Evolutionary conservation across 106 monocot genomes (phyloP), one percentile per base, ranked within the genome.

Genomic region (Cymbidium sinense): DNA sequence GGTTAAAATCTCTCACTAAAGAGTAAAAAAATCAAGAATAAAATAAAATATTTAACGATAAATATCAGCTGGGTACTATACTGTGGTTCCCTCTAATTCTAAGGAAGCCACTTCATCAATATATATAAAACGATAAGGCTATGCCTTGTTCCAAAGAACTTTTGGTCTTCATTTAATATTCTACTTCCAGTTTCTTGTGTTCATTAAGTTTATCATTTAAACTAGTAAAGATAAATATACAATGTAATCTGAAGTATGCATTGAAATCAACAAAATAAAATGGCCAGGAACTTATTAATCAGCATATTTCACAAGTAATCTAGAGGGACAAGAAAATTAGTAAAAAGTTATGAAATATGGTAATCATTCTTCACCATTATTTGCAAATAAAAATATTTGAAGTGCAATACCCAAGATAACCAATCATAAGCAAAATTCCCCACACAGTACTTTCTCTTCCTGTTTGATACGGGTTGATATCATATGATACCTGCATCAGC

Each of bases 401-500:
- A 23, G 54, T 43, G 31, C 9, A 6, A 73, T 92, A 92, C 96
- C 96, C 96, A 70, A 96, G 89, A 72, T 96, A 96, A 79, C 96
- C 93, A 64, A 87, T 76, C 96, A 96, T 96, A 72, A 96, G 86
- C 44, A 76, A 85, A 54, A 96, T 79, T 1, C 96, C 96, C 93
- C 85, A 94, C 34, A 90, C 65, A 76, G 96, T 96, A 83, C 84
- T 96, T 84, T 94, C 94, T 82, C 91, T 89, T 79, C 93, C 96
- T 34, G 15, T 70, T 50, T 85, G 86, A 51, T 91, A 88, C 37
- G 85, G 79, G 78, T 79, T 87, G 50, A 84, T 78, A 61, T 84
- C 94, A 77, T 82, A 70, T 76, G 87, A 87, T 61, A 77, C 89
- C 93, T 89, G 62, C 79, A 87, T 23, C 67, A 67, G 2, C 29